A percentile compares a stretch with the other conserved stretches of the same genome.
phyloP scores from a whole-genome alignment of 2,329 filamentous ascomycete genomes.

The Colletotrichum lindemuthianum region DNA sequence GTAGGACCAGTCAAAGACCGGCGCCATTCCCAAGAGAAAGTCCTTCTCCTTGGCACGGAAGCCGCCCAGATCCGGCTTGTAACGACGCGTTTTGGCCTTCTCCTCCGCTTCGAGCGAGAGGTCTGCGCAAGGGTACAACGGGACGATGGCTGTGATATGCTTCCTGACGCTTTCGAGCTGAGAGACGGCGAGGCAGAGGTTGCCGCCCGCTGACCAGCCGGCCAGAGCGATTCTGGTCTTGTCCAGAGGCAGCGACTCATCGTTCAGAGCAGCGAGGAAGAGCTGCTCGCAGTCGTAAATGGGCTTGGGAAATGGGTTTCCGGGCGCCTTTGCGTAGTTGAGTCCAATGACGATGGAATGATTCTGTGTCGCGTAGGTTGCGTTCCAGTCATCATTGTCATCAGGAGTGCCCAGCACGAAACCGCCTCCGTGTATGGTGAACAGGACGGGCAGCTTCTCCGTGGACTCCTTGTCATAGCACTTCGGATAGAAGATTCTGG shows the following conservation, averaged over 20 bases:
- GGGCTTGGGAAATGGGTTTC: conserved; percentile 53
- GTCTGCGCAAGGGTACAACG: conserved; percentile 54
- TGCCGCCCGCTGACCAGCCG: conserved; percentile 63
- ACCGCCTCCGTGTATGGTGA: conserved; percentile 63
- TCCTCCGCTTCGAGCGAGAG: conserved; percentile 41
- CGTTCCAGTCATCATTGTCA: conserved; percentile 59
- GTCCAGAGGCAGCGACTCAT: conserved; percentile 57
- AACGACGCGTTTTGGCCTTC: conserved; percentile 40
- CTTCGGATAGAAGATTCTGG: conserved; percentile 52
- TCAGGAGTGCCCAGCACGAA: conserved; percentile 55
- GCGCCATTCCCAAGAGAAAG: conserved; percentile 35
- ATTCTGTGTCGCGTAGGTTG: conserved; percentile 50
- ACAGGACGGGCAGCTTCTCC: conserved; percentile 51
- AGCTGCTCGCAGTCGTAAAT: conserved; percentile 58
- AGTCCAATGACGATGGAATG: conserved; percentile 57
- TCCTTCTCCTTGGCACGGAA: conserved; percentile 35
- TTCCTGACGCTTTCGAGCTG: conserved; percentile 50
- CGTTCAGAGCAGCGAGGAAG: conserved; percentile 51
- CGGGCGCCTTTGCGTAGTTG: conserved; percentile 59
- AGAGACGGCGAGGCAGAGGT: conserved; percentile 53
- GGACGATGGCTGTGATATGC: conserved; percentile 46
- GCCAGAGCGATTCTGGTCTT: conserved; percentile 49
- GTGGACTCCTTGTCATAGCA: conserved; percentile 44
- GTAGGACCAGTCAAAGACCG: conserved; percentile 47
- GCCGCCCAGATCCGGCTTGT: conserved; percentile 39